Evolutionary conservation across 305 asterid species (phyloP), one percentile per base, ranked within the genome.

Genomic region (Solanum chacoense): DNA sequence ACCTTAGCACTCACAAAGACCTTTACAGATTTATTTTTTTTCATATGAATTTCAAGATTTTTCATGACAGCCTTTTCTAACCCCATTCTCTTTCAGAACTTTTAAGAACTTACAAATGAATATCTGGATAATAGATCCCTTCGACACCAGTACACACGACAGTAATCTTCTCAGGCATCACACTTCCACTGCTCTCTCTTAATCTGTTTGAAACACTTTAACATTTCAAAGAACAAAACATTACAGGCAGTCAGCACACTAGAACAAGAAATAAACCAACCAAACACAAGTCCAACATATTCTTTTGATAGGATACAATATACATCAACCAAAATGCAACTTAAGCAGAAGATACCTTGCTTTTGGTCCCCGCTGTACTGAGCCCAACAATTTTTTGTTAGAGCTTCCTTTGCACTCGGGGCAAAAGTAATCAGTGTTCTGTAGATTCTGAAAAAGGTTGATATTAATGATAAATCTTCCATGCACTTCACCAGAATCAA

Each of bases 131-230:
- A 88, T 97, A 97, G 86, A 91, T 90, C 92, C 93, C 99, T 92
- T 94, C 98, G 87, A 96, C 88, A 29, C 95, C 95, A 92, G 93
- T 90, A 94, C 99, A 97, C 90, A 95, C 93, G 79, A 97, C 98
- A 40, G 90, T 76, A 88, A 96, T 87, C 79, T 92, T 95, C 83
- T 94, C 94, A 80, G 98, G 98, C 10, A 90, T 91, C 84, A 38
- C 89, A 89, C 89, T 89, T 90, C 92, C 89, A 88, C 73, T 89
- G 71, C 87, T 89, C 90, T 94, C 95, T 76, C 91, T 91, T 29
- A 93, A 90, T 87, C 99, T 95, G 92, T 78, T 77, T 55, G 87
- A 89, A 74, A 77, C 75, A 79, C 34, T 77, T 26, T 11, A 38
- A 76, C 34, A 89, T 28, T 29, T 83, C 55, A 38, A 87, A 77